Conservation (phyloP, 2,329 filamentous ascomycete genomes). For the Aspergillus spinulosporus region DNA sequence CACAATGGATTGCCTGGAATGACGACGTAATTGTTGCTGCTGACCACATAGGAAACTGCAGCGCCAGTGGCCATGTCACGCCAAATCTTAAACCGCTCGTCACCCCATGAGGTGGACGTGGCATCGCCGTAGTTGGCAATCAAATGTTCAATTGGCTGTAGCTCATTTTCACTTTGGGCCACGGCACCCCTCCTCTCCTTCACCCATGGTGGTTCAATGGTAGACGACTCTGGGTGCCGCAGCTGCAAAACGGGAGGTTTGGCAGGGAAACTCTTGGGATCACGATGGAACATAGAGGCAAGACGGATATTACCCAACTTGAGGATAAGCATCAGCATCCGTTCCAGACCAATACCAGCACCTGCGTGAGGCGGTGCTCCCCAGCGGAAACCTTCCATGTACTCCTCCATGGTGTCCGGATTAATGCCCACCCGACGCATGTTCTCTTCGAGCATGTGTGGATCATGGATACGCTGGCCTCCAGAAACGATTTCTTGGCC, state of each 20-base stretch:
- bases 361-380: slow-evolving; percentile 87
- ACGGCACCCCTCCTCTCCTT: slow-evolving; percentile 40
- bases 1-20: slow-evolving; percentile 86
- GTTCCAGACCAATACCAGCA: slow-evolving; percentile 85
- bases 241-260: slow-evolving; percentile 63
- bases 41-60: slow-evolving; percentile 77
- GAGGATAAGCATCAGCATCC: slow-evolving; percentile 81
- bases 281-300: slow-evolving; percentile 81
- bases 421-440: slow-evolving; percentile 76
- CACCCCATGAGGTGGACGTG: slow-evolving; percentile 90
- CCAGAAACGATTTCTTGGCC: slow-evolving; percentile 92
- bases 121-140: slow-evolving; percentile 96
- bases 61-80: slow-evolving; percentile 76
- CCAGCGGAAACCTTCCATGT: slow-evolving; percentile 83
- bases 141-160: slow-evolving; percentile 78
- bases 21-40: slow-evolving; percentile 72
- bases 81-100: slow-evolving; percentile 86
- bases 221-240: slow-evolving; percentile 86
- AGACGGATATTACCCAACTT: slow-evolving; percentile 87
- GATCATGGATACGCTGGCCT: slow-evolving; percentile 88
- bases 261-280: slow-evolving; percentile 80
- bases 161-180: slow-evolving; percentile 51
- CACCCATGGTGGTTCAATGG: slow-evolving; percentile 67
- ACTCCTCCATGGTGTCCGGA: slow-evolving; percentile 83
- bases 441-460: slow-evolving; percentile 69